Evolutionary conservation across 345 rosid species (phyloP), one percentile per base, ranked within the genome.

Genomic region (Pseudoturritis turrita): DNA sequence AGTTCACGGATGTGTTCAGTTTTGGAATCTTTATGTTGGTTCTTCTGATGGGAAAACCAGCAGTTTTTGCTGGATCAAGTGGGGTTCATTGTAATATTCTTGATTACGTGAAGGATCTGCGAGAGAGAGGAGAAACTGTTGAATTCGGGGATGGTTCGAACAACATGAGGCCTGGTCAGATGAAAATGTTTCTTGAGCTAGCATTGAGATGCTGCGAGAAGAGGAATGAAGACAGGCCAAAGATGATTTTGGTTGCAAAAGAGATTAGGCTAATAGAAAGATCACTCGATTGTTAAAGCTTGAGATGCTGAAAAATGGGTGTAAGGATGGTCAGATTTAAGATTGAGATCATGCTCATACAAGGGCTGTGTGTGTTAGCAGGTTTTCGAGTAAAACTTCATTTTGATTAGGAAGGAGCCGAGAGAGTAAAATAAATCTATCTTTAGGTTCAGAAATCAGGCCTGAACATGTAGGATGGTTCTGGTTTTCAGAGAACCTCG

Each of bases 121-220:
- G 18, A 17, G 47, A 36, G 47, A 49, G n/a, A 33, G 59, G 47
- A 14, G 37, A 65, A n/a, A 4, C 10, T 13, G 5, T 49, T 36
- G 44, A 65, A n/a, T 35, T 50, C 2, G 35, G 22, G 35, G 25
- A 37, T 35, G 23, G 37, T 44, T 10, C 13, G 5, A 12, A 18
- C 40, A 26, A 29, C 10, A 10, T 43, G 40, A 41, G 31, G 26
- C 4, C 7, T 35, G 10, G 33, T 50, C 70, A 62, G 46, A 37
- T 51, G 37, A 23, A 37, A 0, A 37, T 23, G 15, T 51, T 65
- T 51, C 60, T 36, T 14, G 47, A 50, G 11, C 37, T 51, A 5
- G 71, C 71, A 10, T 25, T 66, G 60, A 66, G 60, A 36, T 66
- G 71, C 21, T 68, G 72, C 21, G 31, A 28, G 62, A 2, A 41